Evolutionary conservation across 2,329 filamentous ascomycete species (phyloP).

Genomic region (Venturia nashicola): DNA sequence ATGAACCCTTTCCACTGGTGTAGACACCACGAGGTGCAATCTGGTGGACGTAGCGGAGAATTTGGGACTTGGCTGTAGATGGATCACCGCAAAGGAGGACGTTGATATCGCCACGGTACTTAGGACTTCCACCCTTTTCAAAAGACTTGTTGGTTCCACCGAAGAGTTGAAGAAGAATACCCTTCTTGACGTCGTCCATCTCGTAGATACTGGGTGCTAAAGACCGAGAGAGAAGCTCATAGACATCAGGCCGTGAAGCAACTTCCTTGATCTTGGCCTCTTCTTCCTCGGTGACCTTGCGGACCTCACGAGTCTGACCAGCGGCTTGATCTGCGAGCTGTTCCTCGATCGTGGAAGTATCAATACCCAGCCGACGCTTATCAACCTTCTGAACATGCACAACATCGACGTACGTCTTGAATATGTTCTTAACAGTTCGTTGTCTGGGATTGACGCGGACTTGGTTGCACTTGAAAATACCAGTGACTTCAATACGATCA

Average conservation of each 20-base stretch:
- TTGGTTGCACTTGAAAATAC: conserved; percentile 90
- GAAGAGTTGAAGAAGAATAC: conserved; percentile 90
- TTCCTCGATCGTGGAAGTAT: conserved; percentile 76
- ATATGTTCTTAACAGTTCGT: conserved; percentile 82
- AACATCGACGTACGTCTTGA: conserved; percentile 96
- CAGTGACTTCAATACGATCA: conserved; percentile 89
- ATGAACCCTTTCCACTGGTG: conserved; percentile 64
- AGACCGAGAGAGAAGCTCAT: conserved; percentile 81
- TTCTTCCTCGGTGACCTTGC: conserved; percentile 75
- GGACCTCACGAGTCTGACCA: conserved; percentile 67
- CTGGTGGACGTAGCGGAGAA: conserved; percentile 90
- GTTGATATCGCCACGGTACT: conserved; percentile 96
- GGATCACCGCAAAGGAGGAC: conserved; percentile 93
- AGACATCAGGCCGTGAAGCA: conserved; percentile 71
- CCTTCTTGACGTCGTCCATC: conserved; percentile 98
- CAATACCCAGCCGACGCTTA: conserved; percentile 84
- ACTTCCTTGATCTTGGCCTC: conserved; percentile 79
- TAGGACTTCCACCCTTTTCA: conserved; percentile 87
- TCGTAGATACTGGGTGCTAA: conserved; percentile 93
- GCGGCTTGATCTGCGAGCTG: conserved; percentile 61
- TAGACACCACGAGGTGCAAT: conserved; percentile 84
- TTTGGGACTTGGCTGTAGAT: conserved; percentile 90
- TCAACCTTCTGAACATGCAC: conserved; percentile 95
- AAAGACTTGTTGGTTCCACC: conserved; percentile 98
- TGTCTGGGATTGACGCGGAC: conserved; percentile 91